Percentiles rank a stretch among this genome's conserved stretches.
These are phyloP conservation scores for Sistotremastrum suecicum DNA, from an alignment of 768 basidiomycete species.

Conservation along the genomic window DNA sequence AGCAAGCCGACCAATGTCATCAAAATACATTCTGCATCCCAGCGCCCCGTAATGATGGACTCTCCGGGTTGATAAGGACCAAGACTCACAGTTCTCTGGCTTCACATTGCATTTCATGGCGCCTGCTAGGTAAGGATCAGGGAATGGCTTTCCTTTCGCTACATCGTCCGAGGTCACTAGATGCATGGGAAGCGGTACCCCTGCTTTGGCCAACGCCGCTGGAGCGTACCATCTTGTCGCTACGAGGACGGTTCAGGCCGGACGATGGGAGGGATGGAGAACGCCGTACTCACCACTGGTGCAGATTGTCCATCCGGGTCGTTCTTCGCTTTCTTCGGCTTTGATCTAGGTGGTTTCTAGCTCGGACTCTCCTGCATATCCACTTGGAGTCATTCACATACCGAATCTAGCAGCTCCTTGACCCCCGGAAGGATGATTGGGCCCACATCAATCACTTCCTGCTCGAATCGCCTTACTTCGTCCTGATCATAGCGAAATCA, in stretches of 20 bases:
- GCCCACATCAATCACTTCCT: conserved; percentile 52
- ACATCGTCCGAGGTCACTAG: conserved; percentile 71
- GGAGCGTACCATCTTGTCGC: conserved; percentile 64
- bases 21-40: too few species aligned
- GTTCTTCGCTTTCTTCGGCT: conserved; percentile 10
- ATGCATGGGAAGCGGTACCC: conserved; percentile 45
- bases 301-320: conserved; percentile 73
- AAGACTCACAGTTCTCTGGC: conserved; percentile 38
- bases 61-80: not conserved
- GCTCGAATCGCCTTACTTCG: conserved; percentile 68
- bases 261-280: not conserved
- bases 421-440: conserved; percentile 59
- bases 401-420: conserved; percentile 37
- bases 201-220: conserved; percentile 49
- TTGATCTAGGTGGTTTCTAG: not conserved
- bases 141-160: conserved; percentile 69
- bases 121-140: conserved; percentile 76
- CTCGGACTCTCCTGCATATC: conserved; percentile 24
- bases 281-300: conserved; percentile 45
- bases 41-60: not conserved
- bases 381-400: conserved; percentile 13
- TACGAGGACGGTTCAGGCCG: conserved; percentile 23
- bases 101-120: conserved; percentile 45
- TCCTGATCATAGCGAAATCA: conserved; percentile 21
- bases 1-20: too few species aligned